Percentiles rank a stretch among this genome's conserved stretches.
Conservation (phyloP, 495 filamentous ascomycete species). For the Tuber umbilicatum region DNA sequence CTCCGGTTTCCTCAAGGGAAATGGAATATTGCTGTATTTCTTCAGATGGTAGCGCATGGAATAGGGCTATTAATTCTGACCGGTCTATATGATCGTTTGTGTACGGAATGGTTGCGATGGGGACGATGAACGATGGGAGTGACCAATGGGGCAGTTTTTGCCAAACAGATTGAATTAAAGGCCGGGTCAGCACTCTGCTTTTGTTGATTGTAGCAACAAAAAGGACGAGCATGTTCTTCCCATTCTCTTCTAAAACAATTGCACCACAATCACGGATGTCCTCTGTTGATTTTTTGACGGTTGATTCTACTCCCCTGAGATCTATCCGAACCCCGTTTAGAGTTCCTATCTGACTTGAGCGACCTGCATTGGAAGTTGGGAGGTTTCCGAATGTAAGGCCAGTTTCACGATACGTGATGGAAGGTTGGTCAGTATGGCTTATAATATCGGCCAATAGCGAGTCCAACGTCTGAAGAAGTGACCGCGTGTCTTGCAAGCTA, state of each 20-base stretch:
- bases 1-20: conserved; percentile 10
- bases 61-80: conserved; percentile 20
- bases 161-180: conserved; percentile 7
- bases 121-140: conserved; percentile 33
- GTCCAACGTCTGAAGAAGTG: conserved; percentile 53
- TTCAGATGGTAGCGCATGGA: conserved; percentile 10
- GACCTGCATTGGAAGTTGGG: conserved; percentile 6
- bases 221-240: conserved; percentile 18
- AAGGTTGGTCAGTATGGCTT: conserved; percentile 45
- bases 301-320: conserved; percentile 22
- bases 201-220: conserved; percentile 19
- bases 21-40: conserved; percentile 20
- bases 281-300: conserved; percentile 11
- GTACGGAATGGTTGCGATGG: conserved; percentile 18
- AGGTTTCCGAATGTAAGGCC: conserved; percentile 42
- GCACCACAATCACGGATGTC: conserved; percentile 21
- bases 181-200: neutral
- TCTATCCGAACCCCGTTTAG: conserved; percentile 36
- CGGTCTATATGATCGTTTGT: conserved; percentile 18
- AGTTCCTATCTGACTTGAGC: conserved; percentile 11
- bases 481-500: conserved; percentile 43
- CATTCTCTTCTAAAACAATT: conserved; percentile 19
- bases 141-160: conserved; percentile 35
- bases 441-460: conserved; percentile 52
- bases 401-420: conserved; percentile 48